Conservation (phyloP, 441 rosid genomes). For the Macaranga tanarius region DNA sequence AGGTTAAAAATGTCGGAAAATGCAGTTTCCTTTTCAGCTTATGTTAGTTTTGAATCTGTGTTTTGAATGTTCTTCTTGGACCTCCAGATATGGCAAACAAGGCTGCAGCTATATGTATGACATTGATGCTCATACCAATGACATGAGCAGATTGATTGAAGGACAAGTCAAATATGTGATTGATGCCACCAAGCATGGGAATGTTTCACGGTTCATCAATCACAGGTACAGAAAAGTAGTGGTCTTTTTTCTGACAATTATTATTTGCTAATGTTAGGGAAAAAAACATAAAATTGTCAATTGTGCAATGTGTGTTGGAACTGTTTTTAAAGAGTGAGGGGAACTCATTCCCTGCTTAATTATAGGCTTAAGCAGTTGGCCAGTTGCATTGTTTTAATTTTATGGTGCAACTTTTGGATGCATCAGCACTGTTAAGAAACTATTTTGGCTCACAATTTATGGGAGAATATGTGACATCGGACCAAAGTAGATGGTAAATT, state of each 20-base stretch:
- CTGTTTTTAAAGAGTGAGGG: neutral
- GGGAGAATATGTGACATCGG: no score
- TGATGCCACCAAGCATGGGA: constrained; percentile 82
- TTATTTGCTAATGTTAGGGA: neutral
- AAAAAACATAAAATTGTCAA: neutral
- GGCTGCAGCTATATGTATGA: constrained; percentile 63
- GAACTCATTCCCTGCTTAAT: neutral
- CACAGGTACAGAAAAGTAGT: constrained; percentile 62
- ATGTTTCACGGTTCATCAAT: constrained; percentile 88
- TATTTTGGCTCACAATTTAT: neutral
- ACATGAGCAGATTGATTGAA: constrained; percentile 79
- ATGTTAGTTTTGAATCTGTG: constrained; percentile 7
- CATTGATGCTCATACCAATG: constrained; percentile 67
- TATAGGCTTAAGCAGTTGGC: neutral
- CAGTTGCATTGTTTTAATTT: neutral
- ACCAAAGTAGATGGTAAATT: neutral
- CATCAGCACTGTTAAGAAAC: constrained; percentile 5
- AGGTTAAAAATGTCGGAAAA: constrained; percentile 44
- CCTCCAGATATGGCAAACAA: constrained; percentile 58
- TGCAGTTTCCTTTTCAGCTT: constrained; percentile 11
- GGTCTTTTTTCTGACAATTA: neutral
- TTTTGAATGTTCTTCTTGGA: constrained; percentile 21
- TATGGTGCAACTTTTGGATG: neutral
- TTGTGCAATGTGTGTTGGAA: neutral
- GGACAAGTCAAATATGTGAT: constrained; percentile 57